A percentile compares a stretch with the other conserved stretches of the same genome.
Conservation (phyloP, 192 early-diverging fungal species). For the Backusella luteola region DNA sequence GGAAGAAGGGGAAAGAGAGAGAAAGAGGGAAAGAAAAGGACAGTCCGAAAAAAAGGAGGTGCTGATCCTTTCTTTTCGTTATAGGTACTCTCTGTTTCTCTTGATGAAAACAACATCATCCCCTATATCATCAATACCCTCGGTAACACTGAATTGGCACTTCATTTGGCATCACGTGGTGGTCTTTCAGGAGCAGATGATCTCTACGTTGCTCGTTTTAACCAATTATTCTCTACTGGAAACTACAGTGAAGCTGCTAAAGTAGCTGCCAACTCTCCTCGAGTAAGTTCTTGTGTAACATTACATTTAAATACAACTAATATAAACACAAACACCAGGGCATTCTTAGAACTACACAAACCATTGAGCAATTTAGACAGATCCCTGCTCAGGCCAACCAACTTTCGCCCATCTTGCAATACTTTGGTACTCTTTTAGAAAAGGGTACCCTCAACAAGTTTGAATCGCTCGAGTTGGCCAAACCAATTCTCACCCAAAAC, state of each 20-base stretch:
- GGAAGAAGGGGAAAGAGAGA: neutral
- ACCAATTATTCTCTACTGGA: constrained; percentile 72
- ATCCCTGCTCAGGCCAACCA: constrained; percentile 74
- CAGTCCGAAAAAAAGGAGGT: neutral
- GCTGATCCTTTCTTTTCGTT: constrained; percentile 7
- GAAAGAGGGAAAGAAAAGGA: neutral
- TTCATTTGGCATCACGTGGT: constrained; percentile 85
- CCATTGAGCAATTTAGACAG: constrained; percentile 93
- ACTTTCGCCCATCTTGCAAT: constrained; percentile 92
- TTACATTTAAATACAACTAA: neutral
- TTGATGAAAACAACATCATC: constrained; percentile 89
- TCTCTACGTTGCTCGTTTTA: constrained; percentile 90
- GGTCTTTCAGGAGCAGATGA: constrained; percentile 92
- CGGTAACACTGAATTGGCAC: constrained; percentile 86
- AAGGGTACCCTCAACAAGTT: constrained; percentile 92
- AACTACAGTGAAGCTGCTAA: constrained; percentile 90
- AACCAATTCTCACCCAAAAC: constrained; percentile 85
- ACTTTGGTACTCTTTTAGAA: constrained; percentile 95
- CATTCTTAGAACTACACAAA: constrained; percentile 90
- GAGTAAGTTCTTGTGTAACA: constrained; percentile 41
- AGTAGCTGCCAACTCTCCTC: constrained; percentile 91
- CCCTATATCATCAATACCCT: constrained; percentile 86
- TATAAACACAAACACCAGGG: constrained; percentile 46
- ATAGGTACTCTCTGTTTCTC: constrained; percentile 89
- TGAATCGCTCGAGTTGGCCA: constrained; percentile 92